A percentile compares a stretch with the other conserved stretches of the same genome.
Conservation (phyloP, 2,329 filamentous ascomycete species). For the Cercospora sojina region DNA sequence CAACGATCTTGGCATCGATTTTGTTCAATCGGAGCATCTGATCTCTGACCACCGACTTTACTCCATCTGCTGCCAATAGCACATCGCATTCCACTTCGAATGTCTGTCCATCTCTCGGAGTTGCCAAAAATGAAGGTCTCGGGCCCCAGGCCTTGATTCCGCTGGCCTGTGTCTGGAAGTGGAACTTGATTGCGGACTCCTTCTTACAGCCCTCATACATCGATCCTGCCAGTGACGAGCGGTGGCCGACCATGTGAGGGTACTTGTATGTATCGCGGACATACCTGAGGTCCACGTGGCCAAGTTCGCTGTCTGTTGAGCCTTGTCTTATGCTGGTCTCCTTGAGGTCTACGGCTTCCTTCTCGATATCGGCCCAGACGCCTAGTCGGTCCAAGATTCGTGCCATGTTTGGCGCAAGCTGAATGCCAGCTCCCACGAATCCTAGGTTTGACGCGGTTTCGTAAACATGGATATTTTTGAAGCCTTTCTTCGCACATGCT, state of each 20-base stretch:
- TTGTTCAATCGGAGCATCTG: slow-evolving; percentile 57
- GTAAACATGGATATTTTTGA: slow-evolving; percentile 70
- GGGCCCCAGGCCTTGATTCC: slow-evolving; percentile 60
- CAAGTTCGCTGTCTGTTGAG: slow-evolving; percentile 65
- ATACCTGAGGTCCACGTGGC: slow-evolving; percentile 67
- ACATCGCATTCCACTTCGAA: slow-evolving; percentile 54
- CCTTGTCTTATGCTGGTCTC: slow-evolving; percentile 74
- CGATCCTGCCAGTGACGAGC: slow-evolving; percentile 66
- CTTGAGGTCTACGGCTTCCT: slow-evolving; percentile 67
- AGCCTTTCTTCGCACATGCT: slow-evolving; percentile 72
- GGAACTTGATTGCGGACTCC: slow-evolving; percentile 64
- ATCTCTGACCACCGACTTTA: slow-evolving; percentile 49
- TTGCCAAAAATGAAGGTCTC: slow-evolving; percentile 59
- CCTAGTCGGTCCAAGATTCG: slow-evolving; percentile 71
- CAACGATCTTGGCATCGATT: slow-evolving; percentile 57
- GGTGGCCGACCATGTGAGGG: slow-evolving; percentile 77
- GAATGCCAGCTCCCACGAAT: slow-evolving; percentile 82
- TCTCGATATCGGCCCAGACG: slow-evolving; percentile 69
- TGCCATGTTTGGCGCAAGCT: slow-evolving; percentile 79
- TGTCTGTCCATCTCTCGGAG: slow-evolving; percentile 55
- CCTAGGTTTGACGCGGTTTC: slow-evolving; percentile 71
- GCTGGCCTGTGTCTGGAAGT: slow-evolving; percentile 60
- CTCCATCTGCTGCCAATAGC: slow-evolving; percentile 49
- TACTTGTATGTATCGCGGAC: slow-evolving; percentile 68
- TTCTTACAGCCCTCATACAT: slow-evolving; percentile 69